Evolutionary conservation across 108 stramenopile species (phyloP).

Genomic region (Cylindrotheca fusiformis): DNA sequence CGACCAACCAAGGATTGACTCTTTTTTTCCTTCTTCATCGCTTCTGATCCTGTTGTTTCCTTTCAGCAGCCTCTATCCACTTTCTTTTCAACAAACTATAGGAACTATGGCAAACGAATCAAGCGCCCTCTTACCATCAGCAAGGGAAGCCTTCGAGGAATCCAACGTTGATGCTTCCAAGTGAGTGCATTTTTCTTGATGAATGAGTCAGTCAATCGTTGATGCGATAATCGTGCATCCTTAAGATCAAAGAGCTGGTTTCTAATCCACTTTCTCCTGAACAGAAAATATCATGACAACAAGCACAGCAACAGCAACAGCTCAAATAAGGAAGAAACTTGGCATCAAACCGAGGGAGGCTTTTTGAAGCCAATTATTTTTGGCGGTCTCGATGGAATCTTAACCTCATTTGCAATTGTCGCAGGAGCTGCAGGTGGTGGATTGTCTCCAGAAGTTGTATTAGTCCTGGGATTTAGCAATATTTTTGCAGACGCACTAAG

Average conservation of each 20-base stretch:
- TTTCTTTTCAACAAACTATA: too few relatives aligned
- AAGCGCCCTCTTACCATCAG: neutral
- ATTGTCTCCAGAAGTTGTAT: slow-evolving; percentile 75
- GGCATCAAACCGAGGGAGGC: slow-evolving; percentile 80
- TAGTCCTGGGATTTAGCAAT: slow-evolving; percentile 95
- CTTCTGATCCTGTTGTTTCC: too few relatives aligned
- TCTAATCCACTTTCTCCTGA: neutral
- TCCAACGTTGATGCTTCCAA: slow-evolving; percentile 56
- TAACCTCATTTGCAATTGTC: slow-evolving; percentile 97
- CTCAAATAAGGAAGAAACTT: slow-evolving; percentile 38
- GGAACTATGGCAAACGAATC: slow-evolving; percentile 6
- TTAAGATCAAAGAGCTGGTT: neutral
- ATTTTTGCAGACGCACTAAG: slow-evolving; percentile 95
- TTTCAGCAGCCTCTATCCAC: too few relatives aligned
- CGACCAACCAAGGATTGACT: too few relatives aligned
- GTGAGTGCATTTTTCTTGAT: too few relatives aligned
- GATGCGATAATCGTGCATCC: neutral
- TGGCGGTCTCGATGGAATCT: slow-evolving; percentile 97
- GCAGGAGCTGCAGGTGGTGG: slow-evolving; percentile 95
- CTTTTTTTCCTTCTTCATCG: too few relatives aligned
- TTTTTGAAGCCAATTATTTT: slow-evolving; percentile 90
- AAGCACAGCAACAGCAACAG: too few relatives aligned
- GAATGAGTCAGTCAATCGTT: neutral
- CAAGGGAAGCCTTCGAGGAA: slow-evolving; percentile 67
- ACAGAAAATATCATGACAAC: slow-evolving; percentile 65